A percentile compares a stretch with the other conserved stretches of the same genome.
Evolutionary conservation across 1,284 basidiomycete genomes (phyloP).

Genomic region (Rhodotorula mucilaginosa): DNA sequence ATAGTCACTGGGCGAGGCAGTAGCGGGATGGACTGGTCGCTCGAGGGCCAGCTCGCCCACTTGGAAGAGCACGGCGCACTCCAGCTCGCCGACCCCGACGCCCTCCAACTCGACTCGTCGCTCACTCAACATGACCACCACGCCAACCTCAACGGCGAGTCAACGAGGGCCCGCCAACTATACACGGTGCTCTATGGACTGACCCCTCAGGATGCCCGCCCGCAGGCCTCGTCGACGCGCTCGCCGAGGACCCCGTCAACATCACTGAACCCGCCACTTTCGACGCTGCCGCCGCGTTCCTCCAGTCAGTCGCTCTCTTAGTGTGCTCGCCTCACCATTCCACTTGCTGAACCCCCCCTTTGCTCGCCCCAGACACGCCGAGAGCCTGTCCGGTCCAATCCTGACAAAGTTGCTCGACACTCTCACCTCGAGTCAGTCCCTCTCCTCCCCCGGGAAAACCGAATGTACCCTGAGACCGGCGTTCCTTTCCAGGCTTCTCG

Average conservation of each 20-base stretch:
- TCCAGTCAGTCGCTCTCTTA: constrained; percentile 55
- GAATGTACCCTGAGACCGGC: too few species aligned
- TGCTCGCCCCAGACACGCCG: constrained; percentile 52
- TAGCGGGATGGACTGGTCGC: constrained; percentile 26
- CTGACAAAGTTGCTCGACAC: constrained; percentile 78
- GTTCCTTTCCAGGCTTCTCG: constrained; percentile 55
- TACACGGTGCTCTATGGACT: background rate
- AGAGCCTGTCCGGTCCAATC: constrained; percentile 58
- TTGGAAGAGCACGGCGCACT: background rate
- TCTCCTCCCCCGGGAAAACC: background rate
- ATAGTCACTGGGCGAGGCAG: background rate
- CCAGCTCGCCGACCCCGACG: background rate
- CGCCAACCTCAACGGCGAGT: constrained; percentile 23
- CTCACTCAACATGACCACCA: constrained; percentile 22
- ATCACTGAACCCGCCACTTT: constrained; percentile 67
- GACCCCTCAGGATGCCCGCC: background rate
- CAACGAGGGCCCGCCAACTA: background rate
- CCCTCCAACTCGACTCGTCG: constrained; percentile 6
- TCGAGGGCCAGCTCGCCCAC: constrained; percentile 17
- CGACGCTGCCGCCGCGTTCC: constrained; percentile 50
- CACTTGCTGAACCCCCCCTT: background rate
- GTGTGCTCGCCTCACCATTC: constrained; percentile 49
- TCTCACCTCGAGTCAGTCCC: constrained; percentile 51
- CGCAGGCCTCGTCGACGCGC: constrained; percentile 68
- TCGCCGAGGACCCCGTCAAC: constrained; percentile 67